phyloP scores from a whole-genome alignment of 495 filamentous ascomycete genomes.

The Aspergillus avenaceus region DNA sequence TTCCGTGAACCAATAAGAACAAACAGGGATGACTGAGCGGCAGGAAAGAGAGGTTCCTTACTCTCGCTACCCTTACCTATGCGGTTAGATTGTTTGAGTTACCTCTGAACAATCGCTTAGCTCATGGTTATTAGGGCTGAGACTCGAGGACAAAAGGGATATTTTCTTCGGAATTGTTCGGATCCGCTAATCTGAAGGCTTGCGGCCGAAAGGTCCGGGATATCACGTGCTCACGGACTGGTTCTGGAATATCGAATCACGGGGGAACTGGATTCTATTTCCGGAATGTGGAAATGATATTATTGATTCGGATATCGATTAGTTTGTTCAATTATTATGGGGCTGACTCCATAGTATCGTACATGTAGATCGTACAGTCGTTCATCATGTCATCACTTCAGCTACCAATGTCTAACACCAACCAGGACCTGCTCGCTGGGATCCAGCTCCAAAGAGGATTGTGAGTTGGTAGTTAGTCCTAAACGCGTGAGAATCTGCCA shows the following conservation, averaged over 20 bases:
- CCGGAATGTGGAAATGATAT: neutral
- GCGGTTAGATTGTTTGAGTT: neutral
- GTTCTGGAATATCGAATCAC: neutral
- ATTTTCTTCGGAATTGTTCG: constrained; percentile 14
- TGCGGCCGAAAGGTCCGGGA: constrained; percentile 7
- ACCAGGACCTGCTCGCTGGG: constrained; percentile 38
- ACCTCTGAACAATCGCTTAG: constrained; percentile 1
- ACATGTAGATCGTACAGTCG: neutral
- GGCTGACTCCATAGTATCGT: neutral
- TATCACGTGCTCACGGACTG: constrained; percentile 4
- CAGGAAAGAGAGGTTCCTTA: neutral
- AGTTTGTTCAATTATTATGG: neutral
- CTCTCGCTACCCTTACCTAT: neutral
- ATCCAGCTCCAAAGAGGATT: constrained; percentile 28
- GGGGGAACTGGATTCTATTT: neutral
- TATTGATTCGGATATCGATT: neutral
- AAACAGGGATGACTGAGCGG: neutral
- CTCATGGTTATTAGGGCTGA: constrained; percentile 1
- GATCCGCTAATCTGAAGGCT: neutral
- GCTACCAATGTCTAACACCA: constrained; percentile 42
- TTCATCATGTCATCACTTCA: neutral
- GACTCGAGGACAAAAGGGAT: neutral
- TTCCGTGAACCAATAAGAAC: neutral
- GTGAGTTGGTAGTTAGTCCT: constrained; percentile 30
- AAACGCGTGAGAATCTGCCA: constrained; percentile 56